phyloP scores from a whole-genome alignment of 345 rosid species.

The Populus nigra region DNA sequence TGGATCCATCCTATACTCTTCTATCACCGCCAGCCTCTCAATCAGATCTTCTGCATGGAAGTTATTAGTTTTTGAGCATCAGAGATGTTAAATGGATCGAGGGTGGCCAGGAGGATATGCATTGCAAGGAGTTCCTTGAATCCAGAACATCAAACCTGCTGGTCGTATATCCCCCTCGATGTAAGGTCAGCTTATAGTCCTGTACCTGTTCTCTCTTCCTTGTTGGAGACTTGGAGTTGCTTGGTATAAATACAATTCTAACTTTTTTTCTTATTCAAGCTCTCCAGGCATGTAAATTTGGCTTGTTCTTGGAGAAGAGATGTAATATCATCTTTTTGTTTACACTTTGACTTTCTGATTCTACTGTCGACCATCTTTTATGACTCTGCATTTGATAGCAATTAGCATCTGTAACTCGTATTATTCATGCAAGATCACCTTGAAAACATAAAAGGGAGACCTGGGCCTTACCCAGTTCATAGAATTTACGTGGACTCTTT shows the following conservation, averaged over 20 bases:
- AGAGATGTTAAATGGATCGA: conserved; percentile 42
- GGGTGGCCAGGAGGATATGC: conserved; percentile 82
- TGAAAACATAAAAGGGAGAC: background rate
- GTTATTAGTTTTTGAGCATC: conserved; percentile 24
- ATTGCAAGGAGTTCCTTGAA: conserved; percentile 60
- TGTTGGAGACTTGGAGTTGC: too few species aligned
- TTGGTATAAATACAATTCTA: background rate
- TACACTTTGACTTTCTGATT: background rate
- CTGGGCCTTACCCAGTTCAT: background rate
- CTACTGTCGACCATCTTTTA: too few species aligned
- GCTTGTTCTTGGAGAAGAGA: too few species aligned
- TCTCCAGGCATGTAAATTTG: conserved; percentile 64
- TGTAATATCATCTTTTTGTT: too few species aligned
- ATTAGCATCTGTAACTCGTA: too few species aligned
- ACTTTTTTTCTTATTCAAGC: background rate
- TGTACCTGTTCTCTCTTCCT: too few species aligned
- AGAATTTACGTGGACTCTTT: background rate
- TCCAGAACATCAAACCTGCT: conserved; percentile 54
- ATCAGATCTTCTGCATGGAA: conserved; percentile 31
- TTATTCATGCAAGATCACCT: background rate
- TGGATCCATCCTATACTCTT: conserved; percentile 65
- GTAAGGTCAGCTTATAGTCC: conserved; percentile 45
- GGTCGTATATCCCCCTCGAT: conserved; percentile 75
- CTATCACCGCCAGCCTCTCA: conserved; percentile 23
- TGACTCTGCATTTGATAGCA: too few species aligned